Conservation (phyloP, 148 eudicot species). For the Selenicereus undatus region DNA sequence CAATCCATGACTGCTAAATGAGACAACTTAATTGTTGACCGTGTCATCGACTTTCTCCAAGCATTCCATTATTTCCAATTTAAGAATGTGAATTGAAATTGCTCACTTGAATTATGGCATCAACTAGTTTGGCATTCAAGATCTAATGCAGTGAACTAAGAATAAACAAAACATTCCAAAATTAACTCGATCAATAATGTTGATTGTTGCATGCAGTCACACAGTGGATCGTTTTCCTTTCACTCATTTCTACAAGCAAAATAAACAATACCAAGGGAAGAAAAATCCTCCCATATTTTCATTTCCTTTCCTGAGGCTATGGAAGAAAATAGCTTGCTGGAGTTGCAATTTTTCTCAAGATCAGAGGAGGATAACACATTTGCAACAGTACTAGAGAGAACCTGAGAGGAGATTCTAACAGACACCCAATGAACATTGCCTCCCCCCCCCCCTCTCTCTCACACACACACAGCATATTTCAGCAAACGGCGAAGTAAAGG, state of each 20-base stretch:
- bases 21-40: too few species aligned
- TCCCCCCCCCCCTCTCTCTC: too few species aligned
- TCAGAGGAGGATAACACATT: too few species aligned
- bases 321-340: not conserved
- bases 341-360: not conserved
- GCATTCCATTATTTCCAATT: not conserved
- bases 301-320: too few species aligned
- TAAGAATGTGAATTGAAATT: not conserved
- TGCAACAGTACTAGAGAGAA: too few species aligned
- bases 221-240: not conserved
- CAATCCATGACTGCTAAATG: too few species aligned
- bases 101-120: not conserved
- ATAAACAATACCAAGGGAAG: not conserved
- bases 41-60: not conserved
- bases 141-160: too few species aligned
- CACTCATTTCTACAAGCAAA: not conserved
- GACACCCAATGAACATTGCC: too few species aligned
- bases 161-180: too few species aligned
- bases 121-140: not conserved
- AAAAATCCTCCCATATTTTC: not conserved
- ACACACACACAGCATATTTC: too few species aligned
- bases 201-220: not conserved
- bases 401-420: too few species aligned
- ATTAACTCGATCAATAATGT: not conserved
- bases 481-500: not conserved